These are phyloP conservation scores for Panicum hallii DNA, from an alignment of 202 grass and related monocot species.

Conservation along the genomic window DNA sequence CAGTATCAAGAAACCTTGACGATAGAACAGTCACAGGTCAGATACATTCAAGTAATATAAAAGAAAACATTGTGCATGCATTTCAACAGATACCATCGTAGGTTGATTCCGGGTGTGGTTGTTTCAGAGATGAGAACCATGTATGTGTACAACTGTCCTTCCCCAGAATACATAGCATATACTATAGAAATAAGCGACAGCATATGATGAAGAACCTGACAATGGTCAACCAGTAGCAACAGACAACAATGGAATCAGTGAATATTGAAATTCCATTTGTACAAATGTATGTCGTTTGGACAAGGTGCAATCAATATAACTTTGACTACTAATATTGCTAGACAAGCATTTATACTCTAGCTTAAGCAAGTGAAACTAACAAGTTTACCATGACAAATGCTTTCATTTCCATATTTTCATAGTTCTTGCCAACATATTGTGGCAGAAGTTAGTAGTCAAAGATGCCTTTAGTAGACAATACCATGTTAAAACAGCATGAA, in stretches of 20 bases:
- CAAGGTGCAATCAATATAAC: conserved; percentile 9
- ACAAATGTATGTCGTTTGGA: not conserved
- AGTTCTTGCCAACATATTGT: not conserved
- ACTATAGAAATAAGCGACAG: conserved; percentile 79
- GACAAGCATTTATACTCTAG: not conserved
- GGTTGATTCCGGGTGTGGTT: conserved; percentile 97
- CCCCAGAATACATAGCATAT: conserved; percentile 78
- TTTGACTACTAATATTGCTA: too few relatives aligned
- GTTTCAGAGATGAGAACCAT: conserved; percentile 99
- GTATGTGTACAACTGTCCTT: conserved; percentile 95
- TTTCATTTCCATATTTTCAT: not conserved
- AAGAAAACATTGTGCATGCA: conserved; percentile 26
- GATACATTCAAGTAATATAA: conserved; percentile 29
- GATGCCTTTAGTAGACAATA: not conserved
- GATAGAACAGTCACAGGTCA: conserved; percentile 45
- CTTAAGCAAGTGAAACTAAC: not conserved
- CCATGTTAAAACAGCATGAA: conserved; percentile 7
- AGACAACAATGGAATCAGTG: conserved; percentile 10
- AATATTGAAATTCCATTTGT: not conserved
- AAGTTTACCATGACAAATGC: conserved; percentile 9
- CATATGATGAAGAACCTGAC: conserved; percentile 86
- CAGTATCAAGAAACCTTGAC: conserved; percentile 94
- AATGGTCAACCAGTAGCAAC: conserved; percentile 44
- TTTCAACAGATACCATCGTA: conserved; percentile 83
- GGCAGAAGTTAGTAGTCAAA: conserved; percentile 18